phyloP scores from a whole-genome alignment of 495 filamentous ascomycete genomes.

The Penicillium coffeae region DNA sequence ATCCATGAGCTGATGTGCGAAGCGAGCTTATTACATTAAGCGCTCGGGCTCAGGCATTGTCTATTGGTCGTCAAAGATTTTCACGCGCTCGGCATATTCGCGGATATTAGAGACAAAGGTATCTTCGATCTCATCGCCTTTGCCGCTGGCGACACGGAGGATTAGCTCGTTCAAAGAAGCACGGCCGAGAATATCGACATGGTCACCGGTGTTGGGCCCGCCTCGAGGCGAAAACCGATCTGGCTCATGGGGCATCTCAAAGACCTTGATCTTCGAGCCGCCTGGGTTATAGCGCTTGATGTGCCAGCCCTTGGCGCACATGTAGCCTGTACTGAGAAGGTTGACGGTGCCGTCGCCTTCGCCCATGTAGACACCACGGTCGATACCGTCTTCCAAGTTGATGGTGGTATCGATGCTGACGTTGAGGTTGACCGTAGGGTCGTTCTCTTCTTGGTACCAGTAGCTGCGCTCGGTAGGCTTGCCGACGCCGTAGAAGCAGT shows the following conservation, averaged over 20 bases:
- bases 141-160: constrained; percentile 82
- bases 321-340: constrained; percentile 83
- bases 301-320: constrained; percentile 90
- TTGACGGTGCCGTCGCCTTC: constrained; percentile 96
- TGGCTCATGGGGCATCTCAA: constrained; percentile 95
- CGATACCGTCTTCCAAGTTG: constrained; percentile 58
- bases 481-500: constrained; percentile 93
- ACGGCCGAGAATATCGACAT: constrained; percentile 92
- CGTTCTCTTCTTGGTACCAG: constrained; percentile 75
- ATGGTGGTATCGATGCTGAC: constrained; percentile 88
- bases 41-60: neutral
- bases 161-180: constrained; percentile 88
- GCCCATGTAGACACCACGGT: constrained; percentile 87
- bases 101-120: constrained; percentile 72
- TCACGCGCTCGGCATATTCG: constrained; percentile 75
- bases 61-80: constrained; percentile 64
- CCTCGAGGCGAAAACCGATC: constrained; percentile 87
- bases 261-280: constrained; percentile 71
- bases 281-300: constrained; percentile 93
- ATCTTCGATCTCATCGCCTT: constrained; percentile 74
- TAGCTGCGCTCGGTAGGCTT: constrained; percentile 91
- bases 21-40: neutral
- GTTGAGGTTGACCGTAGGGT: constrained; percentile 63
- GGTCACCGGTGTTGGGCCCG: constrained; percentile 92
- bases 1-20: too few relatives aligned